Base-by-base conservation (phyloP, 2,329 filamentous ascomycete species). In the Fusarium euwallaceae region DNA sequence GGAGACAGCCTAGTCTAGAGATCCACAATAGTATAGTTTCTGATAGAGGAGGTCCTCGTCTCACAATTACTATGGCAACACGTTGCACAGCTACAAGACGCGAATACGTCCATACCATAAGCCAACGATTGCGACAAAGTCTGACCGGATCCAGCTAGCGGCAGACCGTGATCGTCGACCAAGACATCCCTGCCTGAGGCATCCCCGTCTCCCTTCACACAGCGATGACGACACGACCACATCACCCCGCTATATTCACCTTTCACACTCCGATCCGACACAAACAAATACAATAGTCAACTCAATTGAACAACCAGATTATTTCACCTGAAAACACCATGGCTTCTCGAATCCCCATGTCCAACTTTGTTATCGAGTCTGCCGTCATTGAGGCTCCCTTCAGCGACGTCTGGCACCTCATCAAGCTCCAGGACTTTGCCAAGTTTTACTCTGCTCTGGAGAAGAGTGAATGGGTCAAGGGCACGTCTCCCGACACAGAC, bases 351-450 rank as follows among this genome's bases (percentile, higher is more conserved):
- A 92, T 93, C 80, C 91, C 91, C 70, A 93, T 91, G 48, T 90
- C 90, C 69, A 92, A 90, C 78, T 91, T 89, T 29, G 90, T 93
- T 78, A 85, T 87, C 77, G 91, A 93, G 85, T 91, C 88, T 66
- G 87, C 90, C 80, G 91, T 94, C 82, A 93, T 94, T 83, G 87
- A 89, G 77, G 91, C 91, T 41, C 89, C 89, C 37, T 88, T 93
- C 81, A 87, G 88, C 78, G 83, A 89, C 76, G 92, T 93, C 81
- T 94, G 92, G 92, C 92, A 94, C 86, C 86, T 90, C 79, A 92
- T 94, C 89, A 94, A 94, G 87, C 90, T 94, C 43, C 88, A 90
- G 82, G 87, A 91, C 81, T 93, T 94, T 83, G 82, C 84, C 85
- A 87, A 89, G 79, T 94, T 92, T 86, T 93, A 91, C 90, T 85